phyloP scores from a whole-genome alignment of 768 basidiomycete genomes.

The Lactifluus hygrophoroides region DNA sequence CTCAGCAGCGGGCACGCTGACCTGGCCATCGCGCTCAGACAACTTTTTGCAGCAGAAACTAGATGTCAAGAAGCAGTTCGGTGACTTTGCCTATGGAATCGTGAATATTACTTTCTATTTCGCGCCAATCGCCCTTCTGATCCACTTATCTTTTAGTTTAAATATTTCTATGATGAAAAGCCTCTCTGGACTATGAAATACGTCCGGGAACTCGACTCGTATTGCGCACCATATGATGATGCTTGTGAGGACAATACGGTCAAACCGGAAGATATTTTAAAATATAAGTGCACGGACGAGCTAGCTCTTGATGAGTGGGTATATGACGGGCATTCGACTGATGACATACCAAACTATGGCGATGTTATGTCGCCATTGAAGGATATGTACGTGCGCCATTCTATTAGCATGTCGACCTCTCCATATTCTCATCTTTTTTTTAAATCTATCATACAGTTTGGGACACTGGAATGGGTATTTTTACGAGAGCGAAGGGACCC shows the following conservation, averaged over 20 bases:
- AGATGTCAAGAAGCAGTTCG: conserved; percentile 18
- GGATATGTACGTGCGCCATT: not conserved
- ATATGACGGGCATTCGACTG: conserved; percentile 8
- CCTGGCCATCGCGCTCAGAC: not conserved
- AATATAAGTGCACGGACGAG: not conserved
- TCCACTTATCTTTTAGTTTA: not conserved
- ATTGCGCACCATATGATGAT: conserved; percentile 1
- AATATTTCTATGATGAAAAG: not conserved
- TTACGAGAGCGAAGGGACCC: not conserved
- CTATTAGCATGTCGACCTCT: not conserved
- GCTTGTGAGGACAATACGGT: conserved; percentile 1
- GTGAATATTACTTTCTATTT: conserved; percentile 4
- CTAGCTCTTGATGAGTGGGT: conserved; percentile 2
- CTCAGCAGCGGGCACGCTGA: not conserved
- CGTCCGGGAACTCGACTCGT: not conserved
- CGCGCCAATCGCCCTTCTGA: not conserved
- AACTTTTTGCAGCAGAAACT: conserved; percentile 21
- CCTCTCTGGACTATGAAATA: conserved; percentile 3
- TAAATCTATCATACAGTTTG: not conserved
- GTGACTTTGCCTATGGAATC: conserved; percentile 20
- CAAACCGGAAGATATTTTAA: conserved; percentile 5
- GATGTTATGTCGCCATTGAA: not conserved
- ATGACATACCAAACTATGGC: not conserved
- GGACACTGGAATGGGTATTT: conserved; percentile 14
- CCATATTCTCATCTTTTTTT: not conserved